A percentile compares a stretch with the other conserved stretches of the same genome.
These are phyloP conservation scores for Penicillium hesseltinei DNA, from an alignment of 2,329 filamentous ascomycete genomes.

Conservation along the genomic window DNA sequence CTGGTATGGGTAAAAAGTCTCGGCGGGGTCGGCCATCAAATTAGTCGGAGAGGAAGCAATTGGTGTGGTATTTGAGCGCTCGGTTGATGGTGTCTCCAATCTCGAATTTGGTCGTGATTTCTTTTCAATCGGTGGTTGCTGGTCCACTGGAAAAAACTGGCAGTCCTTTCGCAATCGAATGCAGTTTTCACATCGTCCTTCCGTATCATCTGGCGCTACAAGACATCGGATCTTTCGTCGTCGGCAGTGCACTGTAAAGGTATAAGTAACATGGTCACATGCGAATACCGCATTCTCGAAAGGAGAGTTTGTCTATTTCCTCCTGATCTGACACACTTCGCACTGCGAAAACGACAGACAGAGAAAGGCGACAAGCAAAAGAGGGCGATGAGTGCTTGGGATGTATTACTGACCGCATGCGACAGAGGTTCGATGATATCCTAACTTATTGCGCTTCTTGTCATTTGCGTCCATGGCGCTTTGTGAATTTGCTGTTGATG, in stretches of 20 bases:
- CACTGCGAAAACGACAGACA: neutral
- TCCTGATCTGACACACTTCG: neutral
- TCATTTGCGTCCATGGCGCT: constrained; percentile 47
- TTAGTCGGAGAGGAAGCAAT: constrained; percentile 42
- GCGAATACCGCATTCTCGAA: neutral
- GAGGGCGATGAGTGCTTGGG: neutral
- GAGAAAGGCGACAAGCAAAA: neutral
- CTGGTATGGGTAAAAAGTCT: constrained; percentile 39
- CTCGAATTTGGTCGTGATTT: constrained; percentile 47
- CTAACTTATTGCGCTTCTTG: constrained; percentile 83
- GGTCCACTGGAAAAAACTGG: constrained; percentile 86
- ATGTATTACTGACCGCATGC: constrained; percentile 76
- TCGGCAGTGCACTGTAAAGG: constrained; percentile 76
- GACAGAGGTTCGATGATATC: constrained; percentile 91
- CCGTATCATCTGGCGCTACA: constrained; percentile 66
- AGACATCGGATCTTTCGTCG: constrained; percentile 92
- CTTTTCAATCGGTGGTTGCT: constrained; percentile 58
- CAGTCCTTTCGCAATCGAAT: constrained; percentile 94
- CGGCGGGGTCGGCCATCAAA: constrained; percentile 33
- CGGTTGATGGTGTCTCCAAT: constrained; percentile 44
- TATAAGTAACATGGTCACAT: constrained; percentile 20
- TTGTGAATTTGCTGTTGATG: constrained; percentile 34
- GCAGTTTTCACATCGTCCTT: constrained; percentile 84
- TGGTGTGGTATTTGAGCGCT: constrained; percentile 50
- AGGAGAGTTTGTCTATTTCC: neutral